These are phyloP conservation scores for Flueggea neowawraea DNA, from an alignment of 441 rosid species.

Conservation along the genomic window DNA sequence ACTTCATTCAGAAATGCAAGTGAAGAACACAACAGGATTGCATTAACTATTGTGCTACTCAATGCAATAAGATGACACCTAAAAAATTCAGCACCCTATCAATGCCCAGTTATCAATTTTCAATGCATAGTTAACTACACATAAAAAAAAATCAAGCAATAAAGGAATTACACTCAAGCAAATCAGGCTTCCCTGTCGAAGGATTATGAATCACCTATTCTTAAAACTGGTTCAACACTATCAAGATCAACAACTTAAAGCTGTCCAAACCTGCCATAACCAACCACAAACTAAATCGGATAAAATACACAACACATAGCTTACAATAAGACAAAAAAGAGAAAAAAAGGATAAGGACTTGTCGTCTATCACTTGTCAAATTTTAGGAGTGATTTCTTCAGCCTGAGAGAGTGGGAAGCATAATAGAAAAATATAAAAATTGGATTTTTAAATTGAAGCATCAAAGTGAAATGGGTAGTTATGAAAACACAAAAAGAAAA, in stretches of 20 bases:
- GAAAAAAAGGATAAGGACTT: constrained; percentile 6
- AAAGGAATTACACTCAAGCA: too few relatives aligned
- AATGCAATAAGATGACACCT: too few relatives aligned
- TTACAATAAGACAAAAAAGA: background rate
- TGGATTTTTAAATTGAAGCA: background rate
- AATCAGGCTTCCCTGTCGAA: too few relatives aligned
- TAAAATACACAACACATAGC: background rate
- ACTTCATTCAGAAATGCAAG: too few relatives aligned
- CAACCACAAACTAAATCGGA: constrained; percentile 1
- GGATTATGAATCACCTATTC: constrained; percentile 61
- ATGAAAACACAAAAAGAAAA: background rate
- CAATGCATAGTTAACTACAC: too few relatives aligned
- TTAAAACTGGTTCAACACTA: constrained; percentile 69
- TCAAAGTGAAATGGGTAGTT: too few relatives aligned
- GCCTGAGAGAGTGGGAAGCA: constrained; percentile 25
- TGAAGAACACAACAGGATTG: too few relatives aligned
- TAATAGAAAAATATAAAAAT: background rate
- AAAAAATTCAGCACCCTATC: too few relatives aligned
- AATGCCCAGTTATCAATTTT: too few relatives aligned
- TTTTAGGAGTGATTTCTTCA: constrained; percentile 67
- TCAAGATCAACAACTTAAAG: constrained; percentile 81
- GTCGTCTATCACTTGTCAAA: constrained; percentile 73
- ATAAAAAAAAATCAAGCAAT: too few relatives aligned
- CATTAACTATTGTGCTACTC: too few relatives aligned
- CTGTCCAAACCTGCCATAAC: constrained; percentile 78